Conservation (phyloP, 2,329 filamentous ascomycete species). For the Meredithiella fracta region DNA sequence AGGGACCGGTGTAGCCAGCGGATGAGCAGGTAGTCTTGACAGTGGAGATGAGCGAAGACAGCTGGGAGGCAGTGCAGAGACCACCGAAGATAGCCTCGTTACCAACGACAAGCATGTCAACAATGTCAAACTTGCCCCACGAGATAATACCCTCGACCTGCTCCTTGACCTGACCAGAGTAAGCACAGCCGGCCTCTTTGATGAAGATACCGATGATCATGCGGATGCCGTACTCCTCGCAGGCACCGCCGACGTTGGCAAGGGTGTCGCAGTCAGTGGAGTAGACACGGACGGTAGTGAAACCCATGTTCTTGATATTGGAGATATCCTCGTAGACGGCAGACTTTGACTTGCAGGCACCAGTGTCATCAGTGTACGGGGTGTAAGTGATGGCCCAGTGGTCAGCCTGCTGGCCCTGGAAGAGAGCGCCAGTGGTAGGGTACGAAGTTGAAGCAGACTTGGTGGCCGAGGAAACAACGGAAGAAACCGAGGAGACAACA, state of each 20-base stretch:
- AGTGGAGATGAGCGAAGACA: constrained; percentile 53
- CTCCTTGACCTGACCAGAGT: constrained; percentile 45
- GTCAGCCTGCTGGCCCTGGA: constrained; percentile 28
- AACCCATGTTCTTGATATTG: constrained; percentile 47
- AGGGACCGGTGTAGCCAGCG: constrained; percentile 54
- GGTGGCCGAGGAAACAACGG: constrained; percentile 18
- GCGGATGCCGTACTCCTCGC: constrained; percentile 48
- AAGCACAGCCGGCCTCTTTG: constrained; percentile 43
- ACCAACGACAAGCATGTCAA: constrained; percentile 69
- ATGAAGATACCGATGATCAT: constrained; percentile 84
- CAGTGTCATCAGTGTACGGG: constrained; percentile 43
- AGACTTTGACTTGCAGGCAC: constrained; percentile 47
- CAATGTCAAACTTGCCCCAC: constrained; percentile 59
- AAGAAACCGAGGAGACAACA: constrained; percentile 16
- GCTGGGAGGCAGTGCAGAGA: constrained; percentile 44
- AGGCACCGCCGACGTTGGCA: constrained; percentile 54
- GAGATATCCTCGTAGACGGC: constrained; percentile 44
- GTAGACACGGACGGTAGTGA: constrained; percentile 66
- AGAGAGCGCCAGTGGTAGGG: constrained; percentile 16
- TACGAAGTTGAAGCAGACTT: constrained; percentile 15
- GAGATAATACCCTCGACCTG: constrained; percentile 58
- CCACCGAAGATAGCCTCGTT: constrained; percentile 80
- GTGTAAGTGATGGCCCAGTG: constrained; percentile 70
- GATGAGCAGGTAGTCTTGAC: constrained; percentile 45
- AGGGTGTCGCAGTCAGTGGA: constrained; percentile 80